These are phyloP conservation scores for Metarhizium robertsii DNA, from an alignment of 2,329 filamentous ascomycete genomes.

Conservation along the genomic window DNA sequence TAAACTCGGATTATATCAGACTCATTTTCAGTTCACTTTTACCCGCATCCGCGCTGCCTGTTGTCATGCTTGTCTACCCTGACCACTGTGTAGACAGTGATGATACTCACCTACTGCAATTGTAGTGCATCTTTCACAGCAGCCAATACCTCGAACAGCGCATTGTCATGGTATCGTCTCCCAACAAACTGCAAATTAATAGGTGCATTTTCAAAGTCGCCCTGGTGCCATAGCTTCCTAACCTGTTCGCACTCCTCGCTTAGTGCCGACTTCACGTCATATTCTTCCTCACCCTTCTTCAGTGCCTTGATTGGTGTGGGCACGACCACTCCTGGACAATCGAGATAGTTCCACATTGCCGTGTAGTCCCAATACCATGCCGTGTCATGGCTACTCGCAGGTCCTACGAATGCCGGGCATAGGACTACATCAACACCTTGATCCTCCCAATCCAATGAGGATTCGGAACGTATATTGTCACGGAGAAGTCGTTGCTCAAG, in stretches of 20 bases:
- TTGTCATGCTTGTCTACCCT: neutral
- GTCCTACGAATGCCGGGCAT: conserved; percentile 10
- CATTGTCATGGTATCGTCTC: conserved; percentile 24
- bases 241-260: conserved; percentile 12
- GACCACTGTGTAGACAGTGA: neutral
- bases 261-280: neutral
- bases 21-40: neutral
- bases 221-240: conserved; percentile 20
- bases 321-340: conserved; percentile 23
- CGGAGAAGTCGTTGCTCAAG: conserved; percentile 16
- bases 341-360: conserved; percentile 25
- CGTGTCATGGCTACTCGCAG: conserved; percentile 25
- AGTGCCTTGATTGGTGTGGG: conserved; percentile 19
- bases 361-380: conserved; percentile 26
- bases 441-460: conserved; percentile 21
- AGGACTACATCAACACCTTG: conserved; percentile 27
- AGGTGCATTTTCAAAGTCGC: conserved; percentile 25
- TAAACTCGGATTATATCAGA: neutral
- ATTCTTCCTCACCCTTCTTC: neutral
- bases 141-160: conserved; percentile 19
- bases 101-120: neutral
- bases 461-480: conserved; percentile 21
- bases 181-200: conserved; percentile 24
- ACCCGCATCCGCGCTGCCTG: neutral
- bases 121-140: conserved; percentile 1